These are phyloP conservation scores for Allantophomopsis lycopodina DNA, from an alignment of 2,329 filamentous ascomycete species.

Conservation along the genomic window DNA sequence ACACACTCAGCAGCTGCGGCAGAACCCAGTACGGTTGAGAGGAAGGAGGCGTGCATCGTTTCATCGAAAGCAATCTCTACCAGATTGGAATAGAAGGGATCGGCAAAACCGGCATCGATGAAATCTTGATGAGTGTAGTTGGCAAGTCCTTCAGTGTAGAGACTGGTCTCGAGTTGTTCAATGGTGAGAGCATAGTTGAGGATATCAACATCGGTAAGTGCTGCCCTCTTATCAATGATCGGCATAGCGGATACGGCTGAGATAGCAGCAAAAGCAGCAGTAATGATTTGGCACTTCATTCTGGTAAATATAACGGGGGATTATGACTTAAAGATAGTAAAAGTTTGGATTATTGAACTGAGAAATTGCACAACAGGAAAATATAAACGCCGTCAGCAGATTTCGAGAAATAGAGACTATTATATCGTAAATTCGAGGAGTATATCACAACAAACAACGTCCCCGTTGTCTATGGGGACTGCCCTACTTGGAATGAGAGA, in stretches of 20 bases:
- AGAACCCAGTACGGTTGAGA: slow-evolving; percentile 32
- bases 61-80: slow-evolving; percentile 41
- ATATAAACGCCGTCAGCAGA: too few relatives aligned
- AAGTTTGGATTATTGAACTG: too few relatives aligned
- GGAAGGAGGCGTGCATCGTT: slow-evolving; percentile 38
- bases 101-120: slow-evolving; percentile 31
- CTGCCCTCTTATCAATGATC: neutral
- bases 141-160: slow-evolving; percentile 44
- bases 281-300: slow-evolving; percentile 10
- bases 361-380: too few relatives aligned
- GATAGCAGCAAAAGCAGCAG: slow-evolving; percentile 8
- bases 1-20: slow-evolving; percentile 36
- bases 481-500: too few relatives aligned
- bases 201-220: slow-evolving; percentile 14
- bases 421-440: too few relatives aligned
- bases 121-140: slow-evolving; percentile 42
- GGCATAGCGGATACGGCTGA: slow-evolving; percentile 7
- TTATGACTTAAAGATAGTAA: slow-evolving; percentile 1
- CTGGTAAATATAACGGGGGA: slow-evolving; percentile 1
- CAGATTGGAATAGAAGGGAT: slow-evolving; percentile 42
- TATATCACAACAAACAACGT: too few relatives aligned
- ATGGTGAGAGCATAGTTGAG: slow-evolving; percentile 33
- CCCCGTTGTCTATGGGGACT: too few relatives aligned
- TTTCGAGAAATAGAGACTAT: too few relatives aligned
- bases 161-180: slow-evolving; percentile 44